phyloP scores from a whole-genome alignment of 352 stramenopile species.

The Pythium rishiriense region DNA sequence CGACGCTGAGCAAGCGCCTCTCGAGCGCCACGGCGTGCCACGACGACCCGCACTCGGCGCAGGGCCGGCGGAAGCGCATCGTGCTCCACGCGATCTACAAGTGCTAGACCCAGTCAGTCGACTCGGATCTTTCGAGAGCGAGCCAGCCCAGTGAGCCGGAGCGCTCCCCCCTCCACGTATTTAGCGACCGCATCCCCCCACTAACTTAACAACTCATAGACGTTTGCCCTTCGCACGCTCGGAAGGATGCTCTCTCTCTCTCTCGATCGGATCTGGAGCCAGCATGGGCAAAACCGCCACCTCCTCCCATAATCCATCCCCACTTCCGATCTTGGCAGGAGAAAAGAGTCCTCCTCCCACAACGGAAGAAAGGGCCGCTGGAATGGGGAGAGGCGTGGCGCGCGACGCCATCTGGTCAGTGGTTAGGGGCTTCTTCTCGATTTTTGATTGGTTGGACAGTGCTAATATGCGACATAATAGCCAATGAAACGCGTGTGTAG shows the following conservation, averaged over 20 bases:
- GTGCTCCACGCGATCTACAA: slow-evolving; percentile 29
- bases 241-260: background rate
- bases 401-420: slow-evolving; percentile 11
- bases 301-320: background rate
- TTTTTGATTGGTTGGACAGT: slow-evolving; percentile 10
- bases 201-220: slow-evolving; percentile 1
- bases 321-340: background rate
- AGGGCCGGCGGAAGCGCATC: slow-evolving; percentile 18
- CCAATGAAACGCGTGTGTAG: slow-evolving; percentile 5
- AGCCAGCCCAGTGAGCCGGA: background rate
- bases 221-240: background rate
- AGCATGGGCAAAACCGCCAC: background rate
- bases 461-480: background rate
- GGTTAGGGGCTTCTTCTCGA: background rate
- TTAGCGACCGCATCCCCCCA: background rate
- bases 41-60: slow-evolving; percentile 14
- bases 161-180: background rate
- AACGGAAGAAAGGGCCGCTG: background rate
- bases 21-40: slow-evolving; percentile 11
- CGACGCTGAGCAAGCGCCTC: slow-evolving; percentile 17
- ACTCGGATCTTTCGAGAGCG: background rate
- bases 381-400: slow-evolving; percentile 11
- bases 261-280: background rate
- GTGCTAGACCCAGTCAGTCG: slow-evolving; percentile 5
- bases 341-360: too few relatives aligned